A percentile compares a stretch with the other conserved stretches of the same genome.
phyloP scores from a whole-genome alignment of 2,329 filamentous ascomycete genomes.

The Fusarium goolgardi region DNA sequence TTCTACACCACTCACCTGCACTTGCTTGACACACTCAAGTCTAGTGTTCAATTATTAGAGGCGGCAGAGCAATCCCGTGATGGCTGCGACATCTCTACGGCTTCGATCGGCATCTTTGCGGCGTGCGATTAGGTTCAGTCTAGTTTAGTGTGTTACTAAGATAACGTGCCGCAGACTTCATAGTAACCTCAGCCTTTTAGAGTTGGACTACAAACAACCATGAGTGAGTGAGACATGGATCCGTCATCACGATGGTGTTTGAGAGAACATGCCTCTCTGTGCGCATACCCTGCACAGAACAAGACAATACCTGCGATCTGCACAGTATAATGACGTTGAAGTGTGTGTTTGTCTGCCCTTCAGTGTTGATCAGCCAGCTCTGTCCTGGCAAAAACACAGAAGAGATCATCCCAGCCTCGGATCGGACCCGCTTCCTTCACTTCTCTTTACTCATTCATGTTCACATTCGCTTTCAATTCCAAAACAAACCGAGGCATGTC shows the following conservation, averaged over 20 bases:
- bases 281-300: too few species aligned
- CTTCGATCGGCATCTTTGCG: not conserved
- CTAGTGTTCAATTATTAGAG: too few species aligned
- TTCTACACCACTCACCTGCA: not conserved
- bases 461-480: not conserved
- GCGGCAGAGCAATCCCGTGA: constrained; percentile 24
- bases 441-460: not conserved
- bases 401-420: constrained; percentile 10
- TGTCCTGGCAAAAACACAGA: constrained; percentile 1
- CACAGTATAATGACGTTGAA: constrained; percentile 9
- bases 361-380: constrained; percentile 14
- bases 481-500: constrained; percentile 2
- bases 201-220: not conserved
- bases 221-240: not conserved
- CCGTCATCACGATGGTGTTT: not conserved
- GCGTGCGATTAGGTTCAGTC: not conserved
- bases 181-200: not conserved
- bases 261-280: not conserved
- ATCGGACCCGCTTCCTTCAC: constrained; percentile 4
- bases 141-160: not conserved
- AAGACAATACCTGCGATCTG: too few species aligned
- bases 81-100: constrained; percentile 21
- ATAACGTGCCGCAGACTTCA: not conserved
- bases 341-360: not conserved
- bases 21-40: not conserved